Conservation (phyloP, 2,329 filamentous ascomycete species). For the Cladosporium velox region DNA sequence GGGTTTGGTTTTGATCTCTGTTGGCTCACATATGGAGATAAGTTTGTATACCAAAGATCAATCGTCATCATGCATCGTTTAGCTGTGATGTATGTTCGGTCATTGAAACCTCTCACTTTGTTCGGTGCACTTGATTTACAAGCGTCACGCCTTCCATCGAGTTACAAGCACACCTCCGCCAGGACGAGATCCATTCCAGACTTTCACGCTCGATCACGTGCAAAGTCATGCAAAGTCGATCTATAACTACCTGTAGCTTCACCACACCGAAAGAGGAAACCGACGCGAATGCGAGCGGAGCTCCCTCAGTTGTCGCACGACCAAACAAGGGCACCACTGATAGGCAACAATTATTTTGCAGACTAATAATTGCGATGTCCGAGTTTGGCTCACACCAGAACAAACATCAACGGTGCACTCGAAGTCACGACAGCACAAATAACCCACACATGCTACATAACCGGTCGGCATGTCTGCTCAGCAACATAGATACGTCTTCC, state of each 20-base stretch:
- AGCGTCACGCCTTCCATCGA: too few species aligned
- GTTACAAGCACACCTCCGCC: too few species aligned
- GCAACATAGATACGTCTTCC: background rate
- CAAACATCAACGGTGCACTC: background rate
- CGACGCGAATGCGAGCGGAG: background rate
- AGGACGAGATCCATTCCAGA: too few species aligned
- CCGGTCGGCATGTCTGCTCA: background rate
- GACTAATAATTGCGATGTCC: background rate
- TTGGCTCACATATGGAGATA: too few species aligned
- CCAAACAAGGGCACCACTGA: background rate
- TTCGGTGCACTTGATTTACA: too few species aligned
- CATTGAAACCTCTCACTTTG: too few species aligned
- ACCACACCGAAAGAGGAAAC: background rate
- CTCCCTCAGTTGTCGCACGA: background rate
- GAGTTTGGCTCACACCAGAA: background rate
- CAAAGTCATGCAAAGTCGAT: background rate
- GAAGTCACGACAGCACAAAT: background rate
- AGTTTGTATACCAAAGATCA: too few species aligned
- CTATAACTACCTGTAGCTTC: too few species aligned
- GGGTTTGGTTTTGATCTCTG: too few species aligned
- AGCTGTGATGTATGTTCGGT: too few species aligned
- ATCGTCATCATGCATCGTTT: too few species aligned
- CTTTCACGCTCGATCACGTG: background rate
- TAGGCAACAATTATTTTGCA: background rate
- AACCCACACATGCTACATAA: background rate